phyloP scores from a whole-genome alignment of 2,329 filamentous ascomycete genomes.

The Talaromyces albobiverticillius region DNA sequence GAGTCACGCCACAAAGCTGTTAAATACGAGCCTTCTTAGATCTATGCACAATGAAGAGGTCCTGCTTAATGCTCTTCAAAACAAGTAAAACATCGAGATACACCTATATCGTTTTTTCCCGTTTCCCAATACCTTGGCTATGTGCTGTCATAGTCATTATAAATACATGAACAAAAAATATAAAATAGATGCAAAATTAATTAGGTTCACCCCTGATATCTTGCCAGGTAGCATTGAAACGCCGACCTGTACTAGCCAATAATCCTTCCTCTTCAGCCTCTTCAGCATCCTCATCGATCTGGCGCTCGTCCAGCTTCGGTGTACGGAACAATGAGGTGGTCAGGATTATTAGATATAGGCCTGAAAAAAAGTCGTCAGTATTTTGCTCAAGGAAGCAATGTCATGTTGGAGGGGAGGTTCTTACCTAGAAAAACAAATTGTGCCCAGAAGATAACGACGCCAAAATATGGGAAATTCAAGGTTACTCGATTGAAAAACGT shows the following conservation, averaged over 20 bases:
- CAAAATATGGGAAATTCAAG: constrained; percentile 93
- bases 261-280: constrained; percentile 92
- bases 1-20: constrained; percentile 68
- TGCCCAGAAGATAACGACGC: constrained; percentile 89
- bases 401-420: constrained; percentile 3
- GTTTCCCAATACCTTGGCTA: not conserved
- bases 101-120: not conserved
- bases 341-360: constrained; percentile 77
- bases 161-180: not conserved
- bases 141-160: not conserved
- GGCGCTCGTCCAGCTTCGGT: constrained; percentile 70
- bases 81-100: not conserved
- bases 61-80: not conserved
- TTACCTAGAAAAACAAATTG: constrained; percentile 83
- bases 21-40: constrained; percentile 46
- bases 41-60: not conserved
- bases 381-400: not conserved
- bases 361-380: constrained; percentile 20
- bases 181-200: not conserved
- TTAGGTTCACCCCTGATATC: constrained; percentile 55
- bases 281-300: constrained; percentile 84
- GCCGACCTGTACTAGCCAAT: constrained; percentile 74
- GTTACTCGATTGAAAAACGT: constrained; percentile 91
- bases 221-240: constrained; percentile 84
- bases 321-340: constrained; percentile 75